These are phyloP conservation scores for Paracoccidioides lutzii DNA, from an alignment of 2,329 filamentous ascomycete species.

Conservation along the genomic window DNA sequence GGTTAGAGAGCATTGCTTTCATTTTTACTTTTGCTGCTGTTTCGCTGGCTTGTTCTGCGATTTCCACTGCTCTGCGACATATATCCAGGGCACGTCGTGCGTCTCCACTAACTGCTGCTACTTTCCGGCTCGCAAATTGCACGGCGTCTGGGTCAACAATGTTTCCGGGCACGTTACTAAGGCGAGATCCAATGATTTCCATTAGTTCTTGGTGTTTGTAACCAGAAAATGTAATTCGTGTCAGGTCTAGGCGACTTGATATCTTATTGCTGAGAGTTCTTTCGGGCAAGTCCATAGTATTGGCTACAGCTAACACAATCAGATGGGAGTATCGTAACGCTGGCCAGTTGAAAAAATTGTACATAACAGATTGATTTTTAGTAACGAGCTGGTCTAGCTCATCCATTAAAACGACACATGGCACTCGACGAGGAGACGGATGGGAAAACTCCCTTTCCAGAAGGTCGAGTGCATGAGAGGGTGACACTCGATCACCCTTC, in stretches of 20 bases:
- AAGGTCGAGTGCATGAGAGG: conserved; percentile 79
- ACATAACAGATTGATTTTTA: conserved; percentile 99
- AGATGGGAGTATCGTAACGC: conserved; percentile 78
- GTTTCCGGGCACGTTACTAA: conserved; percentile 74
- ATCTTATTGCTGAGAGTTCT: conserved; percentile 97
- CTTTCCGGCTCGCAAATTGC: conserved; percentile 92
- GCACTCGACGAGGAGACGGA: conserved; percentile 78
- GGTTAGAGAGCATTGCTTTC: conserved; percentile 2
- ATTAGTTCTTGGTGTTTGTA: conserved; percentile 97
- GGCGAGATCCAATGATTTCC: conserved; percentile 89
- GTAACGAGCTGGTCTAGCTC: conserved; percentile 96
- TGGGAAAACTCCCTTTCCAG: conserved; percentile 86
- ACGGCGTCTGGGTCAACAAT: conserved; percentile 88
- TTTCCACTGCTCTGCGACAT: conserved; percentile 84
- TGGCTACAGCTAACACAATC: conserved; percentile 93
- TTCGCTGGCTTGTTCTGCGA: conserved; percentile 64
- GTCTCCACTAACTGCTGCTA: conserved; percentile 90
- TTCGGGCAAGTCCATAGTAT: conserved; percentile 97
- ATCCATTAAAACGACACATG: conserved; percentile 96
- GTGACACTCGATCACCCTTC: conserved; percentile 82
- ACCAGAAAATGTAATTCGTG: conserved; percentile 89
- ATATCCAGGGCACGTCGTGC: conserved; percentile 88
- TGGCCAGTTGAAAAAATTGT: conserved; percentile 99
- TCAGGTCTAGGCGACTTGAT: conserved; percentile 77
- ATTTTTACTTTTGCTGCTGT: conserved; percentile 8